phyloP scores from a whole-genome alignment of 1,139 yeast species.

The Kodamaea sp. region DNA sequence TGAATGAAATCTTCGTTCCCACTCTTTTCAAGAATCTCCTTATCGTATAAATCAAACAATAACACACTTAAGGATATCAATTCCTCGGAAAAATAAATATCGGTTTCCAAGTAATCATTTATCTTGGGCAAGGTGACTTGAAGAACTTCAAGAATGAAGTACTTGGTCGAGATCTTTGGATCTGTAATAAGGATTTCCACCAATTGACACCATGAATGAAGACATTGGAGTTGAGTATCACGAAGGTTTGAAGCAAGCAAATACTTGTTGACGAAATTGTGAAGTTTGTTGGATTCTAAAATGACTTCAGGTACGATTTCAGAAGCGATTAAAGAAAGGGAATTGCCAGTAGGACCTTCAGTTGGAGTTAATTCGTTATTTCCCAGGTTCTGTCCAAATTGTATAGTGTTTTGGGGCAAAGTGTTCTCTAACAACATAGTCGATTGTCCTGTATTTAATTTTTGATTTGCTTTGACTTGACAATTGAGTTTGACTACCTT shows the following conservation, averaged over 20 bases:
- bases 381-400: neutral
- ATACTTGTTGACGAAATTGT: slow-evolving; percentile 43
- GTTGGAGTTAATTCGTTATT: neutral
- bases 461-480: slow-evolving; percentile 18
- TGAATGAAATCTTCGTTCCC: slow-evolving; percentile 28
- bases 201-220: slow-evolving; percentile 82
- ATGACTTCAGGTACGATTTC: slow-evolving; percentile 17
- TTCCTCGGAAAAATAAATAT: slow-evolving; percentile 71
- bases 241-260: slow-evolving; percentile 49
- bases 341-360: neutral
- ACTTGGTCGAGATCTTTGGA: slow-evolving; percentile 28
- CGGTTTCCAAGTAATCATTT: slow-evolving; percentile 68
- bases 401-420: neutral
- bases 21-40: slow-evolving; percentile 29
- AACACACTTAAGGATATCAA: slow-evolving; percentile 74
- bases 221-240: slow-evolving; percentile 56
- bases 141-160: slow-evolving; percentile 73
- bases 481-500: slow-evolving; percentile 27
- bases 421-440: neutral
- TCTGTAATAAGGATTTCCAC: slow-evolving; percentile 74
- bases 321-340: neutral
- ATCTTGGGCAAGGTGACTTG: slow-evolving; percentile 77
- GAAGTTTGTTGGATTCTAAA: slow-evolving; percentile 28
- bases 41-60: slow-evolving; percentile 63
- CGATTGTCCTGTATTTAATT: neutral